Evolutionary conservation across 164 flowering plant genomes (phyloP), one percentile per base, ranked within the genome.

Genomic region (Echeveria elegans): DNA sequence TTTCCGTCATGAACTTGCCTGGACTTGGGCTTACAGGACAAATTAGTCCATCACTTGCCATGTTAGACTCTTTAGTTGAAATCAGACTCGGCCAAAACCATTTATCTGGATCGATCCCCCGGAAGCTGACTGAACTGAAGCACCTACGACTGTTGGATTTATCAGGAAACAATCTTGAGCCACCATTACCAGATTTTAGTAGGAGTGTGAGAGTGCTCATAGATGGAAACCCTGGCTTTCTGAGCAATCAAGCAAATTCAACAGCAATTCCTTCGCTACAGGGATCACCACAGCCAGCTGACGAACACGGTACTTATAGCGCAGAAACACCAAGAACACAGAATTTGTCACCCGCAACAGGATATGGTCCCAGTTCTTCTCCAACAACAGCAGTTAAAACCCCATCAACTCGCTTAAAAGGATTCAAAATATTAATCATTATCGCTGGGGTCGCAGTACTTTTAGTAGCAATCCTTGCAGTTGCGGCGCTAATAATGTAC

Each of bases 41-140:
- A 23, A 68, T 88, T 73, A 88, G 90, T 72, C 84, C 88, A 72
- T 75, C 94, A 14, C 61, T 86, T 67, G 83, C 80, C 15, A 56
- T 70, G 52, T 75, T 88, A 15, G 72, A 53, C 63, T 79, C 84
- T 16, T 77, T 88, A 36, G 43, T 68, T 58, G 72, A 69, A 64
- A 77, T 88, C 64, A 74, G 67, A 14, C 84, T 88, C 30, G 74
- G 56, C 37, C 69, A 48, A 47, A 88, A 88, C 71, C 70, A 81
- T 69, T 29, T 88, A 37, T 74, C 73, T 0, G 90, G 93, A 71
- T 47, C 67, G 18, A 67, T 88, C 69, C 93, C 93, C 0, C n/a
- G 45, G 4, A 83, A 74, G 53, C 84, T 83, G 86, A 80, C 87
- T 68, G 56, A 64, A 31, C 76, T 88, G 79, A 82, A 78, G 53